Conservation (phyloP, 2,329 filamentous ascomycete genomes). For the Aaosphaeria pasadenensis region DNA sequence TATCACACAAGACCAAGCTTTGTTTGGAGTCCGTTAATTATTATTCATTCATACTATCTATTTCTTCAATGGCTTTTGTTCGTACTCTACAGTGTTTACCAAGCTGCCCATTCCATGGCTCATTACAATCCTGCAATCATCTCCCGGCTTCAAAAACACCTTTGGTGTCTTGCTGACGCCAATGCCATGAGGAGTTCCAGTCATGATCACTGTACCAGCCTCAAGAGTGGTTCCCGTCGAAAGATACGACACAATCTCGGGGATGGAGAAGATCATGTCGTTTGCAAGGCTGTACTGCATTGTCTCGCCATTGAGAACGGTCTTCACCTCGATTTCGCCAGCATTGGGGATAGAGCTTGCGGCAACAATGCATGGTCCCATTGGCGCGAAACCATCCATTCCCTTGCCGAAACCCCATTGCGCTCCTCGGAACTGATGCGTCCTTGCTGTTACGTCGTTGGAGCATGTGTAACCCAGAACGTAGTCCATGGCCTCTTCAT, state of each 20-base stretch:
- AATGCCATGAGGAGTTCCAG: slow-evolving; percentile 44
- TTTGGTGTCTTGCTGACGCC: slow-evolving; percentile 42
- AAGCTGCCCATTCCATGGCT: slow-evolving; percentile 15
- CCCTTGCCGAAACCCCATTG: slow-evolving; percentile 55
- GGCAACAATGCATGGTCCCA: slow-evolving; percentile 48
- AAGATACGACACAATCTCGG: slow-evolving; percentile 42
- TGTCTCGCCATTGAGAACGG: slow-evolving; percentile 43
- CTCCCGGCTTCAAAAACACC: slow-evolving; percentile 36
- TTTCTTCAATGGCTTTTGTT: slow-evolving; percentile 1
- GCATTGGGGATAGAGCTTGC: slow-evolving; percentile 40
- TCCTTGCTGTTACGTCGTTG: slow-evolving; percentile 53
- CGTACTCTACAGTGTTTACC: slow-evolving; percentile 13
- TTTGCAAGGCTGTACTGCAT: slow-evolving; percentile 37
- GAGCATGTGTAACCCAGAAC: slow-evolving; percentile 51
- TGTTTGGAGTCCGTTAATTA: background rate
- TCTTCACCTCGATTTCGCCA: slow-evolving; percentile 37
- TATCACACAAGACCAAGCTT: slow-evolving; percentile 11
- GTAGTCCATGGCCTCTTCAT: slow-evolving; percentile 43
- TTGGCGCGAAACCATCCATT: slow-evolving; percentile 52
- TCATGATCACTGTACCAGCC: slow-evolving; percentile 45
- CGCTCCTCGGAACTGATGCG: slow-evolving; percentile 41
- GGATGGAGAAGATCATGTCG: slow-evolving; percentile 50
- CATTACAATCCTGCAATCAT: slow-evolving; percentile 42
- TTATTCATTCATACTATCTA: background rate
- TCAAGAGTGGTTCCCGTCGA: slow-evolving; percentile 39